These are phyloP conservation scores for Hemerocallis citrina DNA, from an alignment of 106 monocot genomes.

Conservation along the genomic window DNA sequence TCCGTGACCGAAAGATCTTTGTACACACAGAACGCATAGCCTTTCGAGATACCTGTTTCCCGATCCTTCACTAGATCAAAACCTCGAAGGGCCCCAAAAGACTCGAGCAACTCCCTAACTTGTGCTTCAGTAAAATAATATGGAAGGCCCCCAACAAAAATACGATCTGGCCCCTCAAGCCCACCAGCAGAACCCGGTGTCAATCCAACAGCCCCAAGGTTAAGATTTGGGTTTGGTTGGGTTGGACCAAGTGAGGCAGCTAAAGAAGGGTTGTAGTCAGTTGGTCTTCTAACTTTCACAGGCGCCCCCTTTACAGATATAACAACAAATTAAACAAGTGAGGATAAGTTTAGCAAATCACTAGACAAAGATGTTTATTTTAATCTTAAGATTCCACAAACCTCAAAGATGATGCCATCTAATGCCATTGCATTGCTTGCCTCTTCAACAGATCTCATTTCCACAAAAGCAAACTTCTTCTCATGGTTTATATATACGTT, in stretches of 20 bases:
- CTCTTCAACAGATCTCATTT: slow-evolving; percentile 97
- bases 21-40: slow-evolving; percentile 90
- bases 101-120: slow-evolving; percentile 47
- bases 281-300: slow-evolving; percentile 81
- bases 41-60: slow-evolving; percentile 87
- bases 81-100: slow-evolving; percentile 70
- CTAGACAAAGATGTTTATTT: background rate
- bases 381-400: slow-evolving; percentile 7
- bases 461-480: slow-evolving; percentile 97
- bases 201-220: slow-evolving; percentile 50
- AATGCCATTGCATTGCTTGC: slow-evolving; percentile 98
- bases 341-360: background rate
- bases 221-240: slow-evolving; percentile 56
- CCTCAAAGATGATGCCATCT: slow-evolving; percentile 96
- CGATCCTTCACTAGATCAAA: slow-evolving; percentile 95
- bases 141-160: slow-evolving; percentile 59
- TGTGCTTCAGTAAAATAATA: slow-evolving; percentile 60
- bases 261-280: slow-evolving; percentile 61
- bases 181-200: slow-evolving; percentile 44
- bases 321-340: background rate
- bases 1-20: slow-evolving; percentile 82
- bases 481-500: slow-evolving; percentile 99
- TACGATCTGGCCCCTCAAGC: slow-evolving; percentile 54
- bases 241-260: slow-evolving; percentile 54
- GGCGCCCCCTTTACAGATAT: slow-evolving; percentile 41